A percentile compares a stretch with the other conserved stretches of the same genome.
Conservation (phyloP, 2,329 filamentous ascomycete genomes). For the Teratosphaeria gauchensis region DNA sequence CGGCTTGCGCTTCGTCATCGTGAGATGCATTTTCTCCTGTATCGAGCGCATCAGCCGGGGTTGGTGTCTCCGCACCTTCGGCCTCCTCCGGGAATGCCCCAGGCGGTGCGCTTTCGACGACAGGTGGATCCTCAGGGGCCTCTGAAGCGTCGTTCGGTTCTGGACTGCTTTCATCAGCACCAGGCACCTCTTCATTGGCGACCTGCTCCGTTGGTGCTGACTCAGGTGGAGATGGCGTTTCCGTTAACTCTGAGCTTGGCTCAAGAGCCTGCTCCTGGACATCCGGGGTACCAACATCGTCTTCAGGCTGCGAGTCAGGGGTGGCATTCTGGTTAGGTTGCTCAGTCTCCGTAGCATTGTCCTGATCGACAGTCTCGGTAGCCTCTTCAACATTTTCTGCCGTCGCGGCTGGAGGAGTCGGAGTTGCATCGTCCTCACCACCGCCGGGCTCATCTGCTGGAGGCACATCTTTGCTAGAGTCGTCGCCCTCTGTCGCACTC, state of each 20-base stretch:
- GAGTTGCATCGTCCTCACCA: background rate
- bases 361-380: background rate
- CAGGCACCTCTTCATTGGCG: background rate
- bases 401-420: background rate
- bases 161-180: background rate
- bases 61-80: background rate
- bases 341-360: background rate
- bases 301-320: background rate
- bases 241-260: background rate
- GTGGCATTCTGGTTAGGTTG: background rate
- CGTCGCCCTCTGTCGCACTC: background rate
- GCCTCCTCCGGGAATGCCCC: background rate
- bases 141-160: background rate
- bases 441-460: background rate
- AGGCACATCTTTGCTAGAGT: conserved; percentile 1
- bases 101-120: background rate
- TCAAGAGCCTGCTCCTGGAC: background rate
- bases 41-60: background rate
- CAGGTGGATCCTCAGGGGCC: background rate
- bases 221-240: background rate
- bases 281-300: background rate
- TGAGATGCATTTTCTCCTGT: background rate
- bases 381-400: background rate
- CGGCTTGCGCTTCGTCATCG: background rate
- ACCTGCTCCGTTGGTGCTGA: background rate